Conservation (phyloP, 139 green algal genomes). For the Chlamydomonas sp. region DNA sequence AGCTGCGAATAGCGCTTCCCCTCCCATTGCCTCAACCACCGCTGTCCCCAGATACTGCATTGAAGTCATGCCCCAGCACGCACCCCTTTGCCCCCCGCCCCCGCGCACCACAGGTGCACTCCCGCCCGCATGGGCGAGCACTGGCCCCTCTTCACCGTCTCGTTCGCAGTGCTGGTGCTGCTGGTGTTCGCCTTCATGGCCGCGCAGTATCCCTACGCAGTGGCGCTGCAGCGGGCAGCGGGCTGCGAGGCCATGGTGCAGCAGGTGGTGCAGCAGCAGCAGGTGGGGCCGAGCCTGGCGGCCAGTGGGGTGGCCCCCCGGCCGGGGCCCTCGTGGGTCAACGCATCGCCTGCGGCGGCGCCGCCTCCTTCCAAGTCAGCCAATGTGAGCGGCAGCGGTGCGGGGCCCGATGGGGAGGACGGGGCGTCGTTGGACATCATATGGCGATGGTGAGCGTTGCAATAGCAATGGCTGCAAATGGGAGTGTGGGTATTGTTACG, state of each 20-base stretch:
- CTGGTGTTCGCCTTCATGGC: slow-evolving; percentile 36
- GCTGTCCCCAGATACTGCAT: too few species aligned
- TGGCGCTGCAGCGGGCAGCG: not conserved
- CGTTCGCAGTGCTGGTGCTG: not conserved
- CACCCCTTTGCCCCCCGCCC: not conserved
- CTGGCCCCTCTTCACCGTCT: slow-evolving; percentile 23
- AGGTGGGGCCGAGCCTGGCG: not conserved
- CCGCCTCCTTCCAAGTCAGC: too few species aligned
- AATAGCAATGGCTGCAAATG: too few species aligned
- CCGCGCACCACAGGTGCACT: slow-evolving; percentile 14
- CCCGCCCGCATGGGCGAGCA: slow-evolving; percentile 28
- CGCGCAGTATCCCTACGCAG: not conserved
- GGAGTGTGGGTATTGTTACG: too few species aligned
- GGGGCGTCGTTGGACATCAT: too few species aligned
- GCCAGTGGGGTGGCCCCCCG: not conserved
- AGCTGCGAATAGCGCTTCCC: too few species aligned
- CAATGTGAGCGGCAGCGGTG: too few species aligned
- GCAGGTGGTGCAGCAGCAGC: not conserved
- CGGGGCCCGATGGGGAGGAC: too few species aligned
- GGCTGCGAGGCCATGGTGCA: not conserved
- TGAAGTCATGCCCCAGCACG: not conserved
- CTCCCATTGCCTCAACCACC: too few species aligned
- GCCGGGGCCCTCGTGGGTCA: too few species aligned
- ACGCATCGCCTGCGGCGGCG: too few species aligned
- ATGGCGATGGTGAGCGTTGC: too few species aligned